phyloP scores from a whole-genome alignment of 139 green algal species.

The Coccomyxa sp. region DNA sequence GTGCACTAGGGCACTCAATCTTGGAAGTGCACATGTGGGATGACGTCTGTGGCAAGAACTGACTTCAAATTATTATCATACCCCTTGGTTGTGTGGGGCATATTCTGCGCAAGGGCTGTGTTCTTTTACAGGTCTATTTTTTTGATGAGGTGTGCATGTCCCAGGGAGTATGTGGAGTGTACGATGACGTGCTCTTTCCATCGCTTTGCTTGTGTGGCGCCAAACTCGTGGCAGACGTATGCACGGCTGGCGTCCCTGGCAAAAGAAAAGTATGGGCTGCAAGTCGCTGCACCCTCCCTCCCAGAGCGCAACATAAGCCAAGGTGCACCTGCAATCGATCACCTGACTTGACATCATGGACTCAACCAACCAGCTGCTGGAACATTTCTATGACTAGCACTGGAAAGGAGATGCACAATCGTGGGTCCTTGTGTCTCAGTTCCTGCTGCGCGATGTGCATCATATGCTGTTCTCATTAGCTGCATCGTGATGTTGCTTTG shows the following conservation, averaged over 20 bases:
- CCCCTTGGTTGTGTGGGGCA: too few relatives aligned
- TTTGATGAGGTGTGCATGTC: background rate
- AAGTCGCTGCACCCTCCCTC: background rate
- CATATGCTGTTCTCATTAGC: too few relatives aligned
- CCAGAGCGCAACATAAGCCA: background rate
- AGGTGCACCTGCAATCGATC: background rate
- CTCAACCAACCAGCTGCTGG: background rate
- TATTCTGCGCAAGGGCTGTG: background rate
- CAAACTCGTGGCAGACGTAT: background rate
- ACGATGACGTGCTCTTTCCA: background rate
- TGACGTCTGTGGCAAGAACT: too few relatives aligned
- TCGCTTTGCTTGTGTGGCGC: background rate
- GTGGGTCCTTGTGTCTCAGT: too few relatives aligned
- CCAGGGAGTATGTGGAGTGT: constrained; percentile 1
- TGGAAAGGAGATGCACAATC: background rate
- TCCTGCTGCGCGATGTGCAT: too few relatives aligned
- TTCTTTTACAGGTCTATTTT: too few relatives aligned
- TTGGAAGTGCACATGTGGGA: too few relatives aligned
- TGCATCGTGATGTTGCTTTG: too few relatives aligned
- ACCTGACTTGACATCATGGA: too few relatives aligned
- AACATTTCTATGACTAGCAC: background rate
- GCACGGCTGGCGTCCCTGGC: constrained; percentile 1
- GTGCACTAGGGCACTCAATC: too few relatives aligned
- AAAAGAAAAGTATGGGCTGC: background rate
- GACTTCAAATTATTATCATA: too few relatives aligned